Conservation (phyloP, 108 stramenopile species). For the Fragilariopsis cylindrus region DNA sequence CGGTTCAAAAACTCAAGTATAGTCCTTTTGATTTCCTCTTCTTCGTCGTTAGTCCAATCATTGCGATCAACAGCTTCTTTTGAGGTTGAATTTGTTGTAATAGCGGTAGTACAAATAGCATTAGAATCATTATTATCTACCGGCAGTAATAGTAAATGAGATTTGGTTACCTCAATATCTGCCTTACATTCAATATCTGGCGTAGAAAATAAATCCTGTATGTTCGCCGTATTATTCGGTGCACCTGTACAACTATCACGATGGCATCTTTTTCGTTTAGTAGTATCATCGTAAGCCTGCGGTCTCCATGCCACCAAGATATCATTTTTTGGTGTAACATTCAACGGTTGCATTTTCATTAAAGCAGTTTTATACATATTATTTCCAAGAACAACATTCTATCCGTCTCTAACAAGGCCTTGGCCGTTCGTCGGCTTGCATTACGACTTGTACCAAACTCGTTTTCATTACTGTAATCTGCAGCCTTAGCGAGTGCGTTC, state of each 20-base stretch:
- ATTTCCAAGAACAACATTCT: constrained; percentile 54
- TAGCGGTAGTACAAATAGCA: background rate
- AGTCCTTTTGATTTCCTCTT: constrained; percentile 39
- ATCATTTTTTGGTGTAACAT: constrained; percentile 75
- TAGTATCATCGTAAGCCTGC: background rate
- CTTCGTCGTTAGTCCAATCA: constrained; percentile 64
- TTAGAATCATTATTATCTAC: background rate
- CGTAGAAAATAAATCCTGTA: constrained; percentile 1
- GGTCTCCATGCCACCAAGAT: constrained; percentile 64
- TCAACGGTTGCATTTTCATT: constrained; percentile 71
- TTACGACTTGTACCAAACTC: constrained; percentile 48
- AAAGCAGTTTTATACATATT: constrained; percentile 45
- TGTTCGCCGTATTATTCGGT: background rate
- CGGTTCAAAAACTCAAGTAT: constrained; percentile 42
- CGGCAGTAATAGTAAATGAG: constrained; percentile 41
- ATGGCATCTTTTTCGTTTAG: background rate
- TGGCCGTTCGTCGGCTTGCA: constrained; percentile 72
- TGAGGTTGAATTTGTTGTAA: background rate
- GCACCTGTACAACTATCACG: background rate
- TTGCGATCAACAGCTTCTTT: background rate
- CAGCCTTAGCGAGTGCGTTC: constrained; percentile 71
- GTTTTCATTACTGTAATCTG: constrained; percentile 64
- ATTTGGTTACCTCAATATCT: constrained; percentile 44
- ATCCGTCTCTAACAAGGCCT: constrained; percentile 76
- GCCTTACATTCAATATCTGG: constrained; percentile 37